Percentiles rank a stretch among this genome's conserved stretches.
Conservation (phyloP, 441 rosid species). For the Jatropha podagrica region DNA sequence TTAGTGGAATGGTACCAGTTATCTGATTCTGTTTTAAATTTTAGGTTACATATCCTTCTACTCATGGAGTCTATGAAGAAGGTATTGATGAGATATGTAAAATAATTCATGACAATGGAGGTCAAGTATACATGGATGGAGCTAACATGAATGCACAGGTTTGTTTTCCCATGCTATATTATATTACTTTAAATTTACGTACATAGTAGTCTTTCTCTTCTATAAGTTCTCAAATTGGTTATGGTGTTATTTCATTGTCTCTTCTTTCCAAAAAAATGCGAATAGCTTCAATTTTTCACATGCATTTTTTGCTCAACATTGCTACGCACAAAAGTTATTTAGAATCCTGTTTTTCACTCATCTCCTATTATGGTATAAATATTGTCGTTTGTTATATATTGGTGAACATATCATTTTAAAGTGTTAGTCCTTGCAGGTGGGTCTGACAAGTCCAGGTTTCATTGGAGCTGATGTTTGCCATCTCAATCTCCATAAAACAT, state of each 20-base stretch:
- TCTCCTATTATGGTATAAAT: slow-evolving; percentile 1
- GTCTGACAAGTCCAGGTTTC: slow-evolving; percentile 94
- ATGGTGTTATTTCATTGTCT: not conserved
- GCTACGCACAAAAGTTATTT: not conserved
- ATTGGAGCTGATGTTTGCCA: slow-evolving; percentile 99
- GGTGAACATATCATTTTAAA: slow-evolving; percentile 17
- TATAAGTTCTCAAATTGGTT: not conserved
- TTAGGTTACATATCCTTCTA: slow-evolving; percentile 96
- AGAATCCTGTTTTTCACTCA: not conserved
- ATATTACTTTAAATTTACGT: not conserved
- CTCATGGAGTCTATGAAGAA: slow-evolving; percentile 96
- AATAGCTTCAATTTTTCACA: slow-evolving; percentile 3
- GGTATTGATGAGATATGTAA: slow-evolving; percentile 91
- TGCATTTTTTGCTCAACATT: slow-evolving; percentile 1
- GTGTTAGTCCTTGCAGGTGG: slow-evolving; percentile 59
- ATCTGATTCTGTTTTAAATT: slow-evolving; percentile 23
- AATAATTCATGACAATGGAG: slow-evolving; percentile 92
- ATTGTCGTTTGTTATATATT: not conserved
- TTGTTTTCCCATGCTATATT: slow-evolving; percentile 15
- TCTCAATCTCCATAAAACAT: slow-evolving; percentile 95
- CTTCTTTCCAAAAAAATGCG: not conserved
- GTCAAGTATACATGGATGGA: slow-evolving; percentile 99
- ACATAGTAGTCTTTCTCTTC: not conserved
- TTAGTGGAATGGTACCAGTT: slow-evolving; percentile 7
- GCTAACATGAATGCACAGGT: slow-evolving; percentile 99